Evolutionary conservation across 805 yeast genomes (phyloP).

Genomic region (Lachancea fermentati): DNA sequence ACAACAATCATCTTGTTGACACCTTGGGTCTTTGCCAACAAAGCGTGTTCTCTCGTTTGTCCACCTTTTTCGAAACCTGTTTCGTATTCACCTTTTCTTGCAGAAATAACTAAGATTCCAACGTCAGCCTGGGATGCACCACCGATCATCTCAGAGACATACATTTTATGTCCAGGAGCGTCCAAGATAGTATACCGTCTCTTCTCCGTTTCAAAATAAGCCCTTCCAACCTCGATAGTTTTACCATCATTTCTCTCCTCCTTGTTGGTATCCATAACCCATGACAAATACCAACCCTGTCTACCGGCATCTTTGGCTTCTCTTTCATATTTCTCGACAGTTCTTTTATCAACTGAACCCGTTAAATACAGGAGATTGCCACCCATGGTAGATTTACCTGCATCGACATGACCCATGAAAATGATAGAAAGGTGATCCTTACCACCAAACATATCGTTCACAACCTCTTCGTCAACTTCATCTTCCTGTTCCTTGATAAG

Average conservation of each 20-base stretch:
- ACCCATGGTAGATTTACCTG: conserved; percentile 99
- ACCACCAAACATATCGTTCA: conserved; percentile 91
- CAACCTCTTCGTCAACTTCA: conserved; percentile 77
- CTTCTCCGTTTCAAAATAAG: conserved; percentile 95
- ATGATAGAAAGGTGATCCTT: conserved; percentile 95
- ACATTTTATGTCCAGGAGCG: conserved; percentile 99
- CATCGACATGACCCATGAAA: conserved; percentile 99
- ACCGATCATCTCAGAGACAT: conserved; percentile 98
- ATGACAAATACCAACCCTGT: conserved; percentile 98
- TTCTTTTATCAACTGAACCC: conserved; percentile 97
- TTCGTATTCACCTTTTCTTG: conserved; percentile 99
- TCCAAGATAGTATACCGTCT: conserved; percentile 97
- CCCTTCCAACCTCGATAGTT: conserved; percentile 98
- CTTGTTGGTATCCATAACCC: conserved; percentile 99
- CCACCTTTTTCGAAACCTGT: conserved; percentile 99
- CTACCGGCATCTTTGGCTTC: conserved; percentile 99
- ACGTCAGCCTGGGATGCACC: conserved; percentile 99
- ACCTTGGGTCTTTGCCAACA: conserved; percentile 97
- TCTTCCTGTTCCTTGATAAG: conserved; percentile 69
- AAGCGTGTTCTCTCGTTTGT: conserved; percentile 96
- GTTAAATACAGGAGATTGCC: conserved; percentile 91
- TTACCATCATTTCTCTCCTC: conserved; percentile 99
- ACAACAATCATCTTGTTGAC: conserved; percentile 90
- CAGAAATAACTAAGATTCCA: conserved; percentile 94
- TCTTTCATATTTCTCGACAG: conserved; percentile 94